These are phyloP conservation scores for Eleusine coracana DNA, from an alignment of 176 grass and related monocot genomes.

Conservation along the genomic window DNA sequence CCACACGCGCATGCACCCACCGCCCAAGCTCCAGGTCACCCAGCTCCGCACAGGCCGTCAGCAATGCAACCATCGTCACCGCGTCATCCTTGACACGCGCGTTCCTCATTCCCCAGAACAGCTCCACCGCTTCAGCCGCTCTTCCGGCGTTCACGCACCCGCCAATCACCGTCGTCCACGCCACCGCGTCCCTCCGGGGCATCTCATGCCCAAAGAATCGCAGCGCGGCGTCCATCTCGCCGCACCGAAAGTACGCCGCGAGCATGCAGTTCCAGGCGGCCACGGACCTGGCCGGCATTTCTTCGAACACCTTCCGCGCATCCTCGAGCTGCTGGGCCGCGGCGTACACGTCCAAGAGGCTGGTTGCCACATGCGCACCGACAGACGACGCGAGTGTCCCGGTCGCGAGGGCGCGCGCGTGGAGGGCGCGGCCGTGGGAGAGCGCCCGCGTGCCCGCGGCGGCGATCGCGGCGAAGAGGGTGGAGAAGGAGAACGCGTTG, in stretches of 20 bases:
- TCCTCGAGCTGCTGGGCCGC: background rate
- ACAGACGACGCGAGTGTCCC: slow-evolving; percentile 33
- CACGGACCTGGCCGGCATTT: slow-evolving; percentile 41
- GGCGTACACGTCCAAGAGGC: slow-evolving; percentile 47
- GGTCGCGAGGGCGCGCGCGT: slow-evolving; percentile 32
- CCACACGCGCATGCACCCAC: slow-evolving; percentile 55
- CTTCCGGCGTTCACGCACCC: slow-evolving; percentile 51
- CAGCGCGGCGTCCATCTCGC: slow-evolving; percentile 37
- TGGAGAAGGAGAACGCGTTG: slow-evolving; percentile 71
- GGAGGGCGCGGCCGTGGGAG: slow-evolving; percentile 43
- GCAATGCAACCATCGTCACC: slow-evolving; percentile 52
- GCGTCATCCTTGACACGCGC: slow-evolving; percentile 49
- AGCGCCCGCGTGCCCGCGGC: slow-evolving; percentile 16
- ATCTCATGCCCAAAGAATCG: slow-evolving; percentile 53
- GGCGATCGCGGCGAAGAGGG: slow-evolving; percentile 53
- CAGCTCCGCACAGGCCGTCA: slow-evolving; percentile 54
- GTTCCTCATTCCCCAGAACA: slow-evolving; percentile 60
- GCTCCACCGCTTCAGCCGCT: slow-evolving; percentile 40
- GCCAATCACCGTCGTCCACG: slow-evolving; percentile 68
- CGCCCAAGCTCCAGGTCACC: slow-evolving; percentile 61
- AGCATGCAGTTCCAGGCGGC: slow-evolving; percentile 74
- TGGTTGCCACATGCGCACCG: slow-evolving; percentile 47
- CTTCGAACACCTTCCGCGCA: slow-evolving; percentile 58
- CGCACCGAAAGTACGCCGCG: slow-evolving; percentile 40
- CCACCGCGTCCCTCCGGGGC: slow-evolving; percentile 46